Evolutionary conservation across 192 early-diverging fungal species (phyloP), one percentile per base, ranked within the genome.

Genomic region (Coemansia guatemalensis): DNA sequence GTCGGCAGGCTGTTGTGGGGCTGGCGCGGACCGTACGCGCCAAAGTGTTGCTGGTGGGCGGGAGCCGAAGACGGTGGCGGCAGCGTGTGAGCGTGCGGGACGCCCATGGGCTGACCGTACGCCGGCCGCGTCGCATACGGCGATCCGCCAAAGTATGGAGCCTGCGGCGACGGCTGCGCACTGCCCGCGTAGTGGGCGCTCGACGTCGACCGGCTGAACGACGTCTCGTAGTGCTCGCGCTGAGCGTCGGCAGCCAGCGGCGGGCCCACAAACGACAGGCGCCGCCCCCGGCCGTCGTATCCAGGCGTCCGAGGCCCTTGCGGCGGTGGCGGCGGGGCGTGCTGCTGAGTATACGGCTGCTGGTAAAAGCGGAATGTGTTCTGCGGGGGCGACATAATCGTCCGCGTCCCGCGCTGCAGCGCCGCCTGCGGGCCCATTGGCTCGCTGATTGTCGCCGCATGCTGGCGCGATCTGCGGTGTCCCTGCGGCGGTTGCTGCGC

Each of bases 381-480:
- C 55, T 65, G 67, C 20, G 30, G 68, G 23, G 68, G 75, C 30
- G 58, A 53, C 56, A 59, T 2, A 22, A 55, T 25, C 1, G 32
- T 33, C 14, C 53, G 61, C 27, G 59, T 44, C 29, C 32, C 21
- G 22, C 49, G 53, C 32, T 69, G 76, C 20, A 53, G 12, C 3
- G 62, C 48, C 4, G 64, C 5, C 39, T 64, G 77, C 7, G 71
- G 54, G 25, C 59, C 60, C 65, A 72, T 62, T 18, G 77, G 68
- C 57, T 79, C 77, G 68, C 77, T 74, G 54, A 79, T 79, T 2
- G 77, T 79, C 3, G 77, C 77, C 1, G 77, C 77, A 26, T 79
- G 77, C 57, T 69, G 76, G 11, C 76, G 76, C 20, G 67, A 44
- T 63, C 77, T 50, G 47, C 77, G 74, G 12, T 44, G 67, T 4